These are phyloP conservation scores for Vitis labrusca DNA, from an alignment of 164 flowering plant genomes.

Conservation along the genomic window DNA sequence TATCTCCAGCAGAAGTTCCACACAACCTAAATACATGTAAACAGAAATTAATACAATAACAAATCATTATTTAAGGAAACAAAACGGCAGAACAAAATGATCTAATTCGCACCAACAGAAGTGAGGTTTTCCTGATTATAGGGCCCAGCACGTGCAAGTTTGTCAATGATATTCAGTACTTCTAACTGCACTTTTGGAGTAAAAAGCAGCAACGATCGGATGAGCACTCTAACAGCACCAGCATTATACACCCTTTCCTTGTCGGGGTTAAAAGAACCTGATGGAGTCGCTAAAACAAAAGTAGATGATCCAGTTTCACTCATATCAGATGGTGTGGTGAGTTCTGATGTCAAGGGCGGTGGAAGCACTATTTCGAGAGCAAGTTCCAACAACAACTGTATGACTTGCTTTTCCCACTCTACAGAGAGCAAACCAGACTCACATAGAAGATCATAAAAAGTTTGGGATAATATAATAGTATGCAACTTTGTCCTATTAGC, in stretches of 20 bases:
- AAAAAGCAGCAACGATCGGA: slow-evolving; percentile 73
- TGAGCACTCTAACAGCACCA: slow-evolving; percentile 78
- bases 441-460: slow-evolving; percentile 82
- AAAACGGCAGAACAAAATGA: background rate
- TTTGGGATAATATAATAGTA: slow-evolving; percentile 67
- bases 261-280: slow-evolving; percentile 56
- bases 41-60: slow-evolving; percentile 9
- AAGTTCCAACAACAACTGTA: slow-evolving; percentile 89
- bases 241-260: slow-evolving; percentile 89
- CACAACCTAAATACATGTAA: slow-evolving; percentile 64
- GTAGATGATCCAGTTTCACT: slow-evolving; percentile 43
- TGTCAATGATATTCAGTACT: slow-evolving; percentile 71
- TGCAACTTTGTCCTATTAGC: slow-evolving; percentile 76
- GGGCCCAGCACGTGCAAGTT: slow-evolving; percentile 80
- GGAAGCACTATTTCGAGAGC: slow-evolving; percentile 91
- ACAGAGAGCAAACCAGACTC: slow-evolving; percentile 94
- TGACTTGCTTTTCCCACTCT: slow-evolving; percentile 84
- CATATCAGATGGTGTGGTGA: slow-evolving; percentile 30
- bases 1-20: slow-evolving; percentile 86
- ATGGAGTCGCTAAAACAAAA: slow-evolving; percentile 53
- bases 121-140: slow-evolving; percentile 95
- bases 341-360: slow-evolving; percentile 64
- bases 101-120: slow-evolving; percentile 69
- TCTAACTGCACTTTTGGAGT: slow-evolving; percentile 95
- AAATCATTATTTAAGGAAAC: slow-evolving; percentile 4